Evolutionary conservation across 2,329 filamentous ascomycete genomes (phyloP), one percentile per base, ranked within the genome.

Genomic region (Ophiostoma pallidulum): DNA sequence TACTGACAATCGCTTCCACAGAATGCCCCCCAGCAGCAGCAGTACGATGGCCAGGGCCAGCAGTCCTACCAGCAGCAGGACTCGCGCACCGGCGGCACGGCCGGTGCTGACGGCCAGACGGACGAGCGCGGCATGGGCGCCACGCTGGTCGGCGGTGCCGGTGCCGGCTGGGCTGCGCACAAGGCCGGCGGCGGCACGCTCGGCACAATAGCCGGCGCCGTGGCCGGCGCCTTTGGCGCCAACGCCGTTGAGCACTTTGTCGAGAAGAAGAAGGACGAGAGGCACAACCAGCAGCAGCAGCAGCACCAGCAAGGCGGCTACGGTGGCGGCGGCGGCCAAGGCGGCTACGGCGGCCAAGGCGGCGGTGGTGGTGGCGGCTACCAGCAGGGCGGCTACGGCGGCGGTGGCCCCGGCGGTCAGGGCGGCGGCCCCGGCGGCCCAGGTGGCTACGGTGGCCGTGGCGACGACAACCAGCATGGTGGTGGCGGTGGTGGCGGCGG

Each of bases 51-150:
- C 16, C 45, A 38, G 43, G 56, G 5, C 49, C 53, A 40, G 38
- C 41, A 48, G 37, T 38, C 35, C 24, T 41, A 47, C 38, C 45
- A 47, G 41, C 61, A 58, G 38, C 54, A 56, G 26, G 49, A 51
- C 16, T 49, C 36, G 57, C 56, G 45, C 47, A 45, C 28, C 39
- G 40, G 41, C 38, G 37, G 22, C 26, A 44, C 19, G 36, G 39
- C 18, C 49, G 22, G 20, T 4, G 26, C 36, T 4, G 60, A 66
- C 32, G 33, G 41, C 40, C 37, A 45, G 10, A 59, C 65, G 35
- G 68, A 65, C 29, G 75, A 79, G n/a, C 72, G 74, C 41, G 76
- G 76, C 29, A 66, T 80, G 16, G 74, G 73, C 4, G 72, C 75
- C 2, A 70, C 74, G 3, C 56, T 79, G 22, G 54, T 74, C 2